A percentile compares a stretch with the other conserved stretches of the same genome.
Evolutionary conservation across 306 rosid species (phyloP).

Genomic region (Acacia acuminata): DNA sequence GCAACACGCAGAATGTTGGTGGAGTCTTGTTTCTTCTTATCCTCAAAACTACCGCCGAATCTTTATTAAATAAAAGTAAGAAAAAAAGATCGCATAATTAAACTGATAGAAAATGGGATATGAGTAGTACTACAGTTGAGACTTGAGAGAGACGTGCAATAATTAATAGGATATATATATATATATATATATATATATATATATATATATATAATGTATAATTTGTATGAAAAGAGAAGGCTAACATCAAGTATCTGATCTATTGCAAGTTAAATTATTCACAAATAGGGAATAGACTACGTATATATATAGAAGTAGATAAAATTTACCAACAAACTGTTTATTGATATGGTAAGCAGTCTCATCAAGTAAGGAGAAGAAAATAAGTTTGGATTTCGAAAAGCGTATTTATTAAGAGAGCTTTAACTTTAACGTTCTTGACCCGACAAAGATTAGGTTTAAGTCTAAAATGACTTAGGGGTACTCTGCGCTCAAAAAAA

Average conservation of each 20-base stretch:
- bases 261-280: neutral
- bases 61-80: too few relatives aligned
- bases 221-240: neutral
- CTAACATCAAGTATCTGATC: neutral
- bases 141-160: neutral
- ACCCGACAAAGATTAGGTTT: too few relatives aligned
- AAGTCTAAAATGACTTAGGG: too few relatives aligned
- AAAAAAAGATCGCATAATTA: neutral
- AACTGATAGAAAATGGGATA: neutral
- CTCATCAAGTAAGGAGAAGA: too few relatives aligned
- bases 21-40: constrained; percentile 10
- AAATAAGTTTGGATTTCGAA: too few relatives aligned
- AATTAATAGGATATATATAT: neutral
- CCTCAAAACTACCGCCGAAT: neutral
- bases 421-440: too few relatives aligned
- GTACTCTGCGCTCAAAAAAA: rapidly evolving
- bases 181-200: neutral
- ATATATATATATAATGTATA: too few relatives aligned
- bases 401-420: too few relatives aligned
- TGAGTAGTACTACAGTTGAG: neutral
- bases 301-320: too few relatives aligned
- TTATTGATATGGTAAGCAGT: too few relatives aligned
- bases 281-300: neutral
- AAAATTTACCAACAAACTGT: too few relatives aligned
- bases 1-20: neutral